These are phyloP conservation scores for Boletus eberwhitei DNA, from an alignment of 768 basidiomycete genomes.

Conservation along the genomic window DNA sequence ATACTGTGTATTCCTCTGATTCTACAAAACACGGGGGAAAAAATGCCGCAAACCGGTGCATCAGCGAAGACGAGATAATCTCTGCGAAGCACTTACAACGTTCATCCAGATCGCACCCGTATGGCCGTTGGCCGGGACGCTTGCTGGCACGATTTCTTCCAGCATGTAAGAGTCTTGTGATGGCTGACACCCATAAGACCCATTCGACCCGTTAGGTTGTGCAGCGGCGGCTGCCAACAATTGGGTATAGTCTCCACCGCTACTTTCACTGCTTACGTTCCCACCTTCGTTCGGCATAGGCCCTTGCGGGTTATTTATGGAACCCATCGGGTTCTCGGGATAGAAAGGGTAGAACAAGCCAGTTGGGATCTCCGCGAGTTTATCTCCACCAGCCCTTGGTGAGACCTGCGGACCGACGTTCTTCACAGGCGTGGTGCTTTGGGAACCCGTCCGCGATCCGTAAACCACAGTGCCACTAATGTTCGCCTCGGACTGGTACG, in stretches of 20 bases:
- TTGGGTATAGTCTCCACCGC: conserved; percentile 44
- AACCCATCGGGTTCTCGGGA: conserved; percentile 47
- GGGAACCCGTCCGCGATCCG: conserved; percentile 25
- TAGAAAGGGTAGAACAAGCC: conserved; percentile 78
- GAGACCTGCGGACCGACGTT: conserved; percentile 15
- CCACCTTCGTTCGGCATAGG: conserved; percentile 21
- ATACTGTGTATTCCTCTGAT: conserved; percentile 23
- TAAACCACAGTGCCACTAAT: conserved; percentile 22
- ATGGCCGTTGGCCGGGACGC: conserved; percentile 28
- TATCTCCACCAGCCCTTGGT: conserved; percentile 26
- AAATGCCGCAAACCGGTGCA: conserved; percentile 17
- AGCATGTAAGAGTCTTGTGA: conserved; percentile 65
- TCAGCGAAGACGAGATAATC: conserved; percentile 32
- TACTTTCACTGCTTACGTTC: conserved; percentile 13
- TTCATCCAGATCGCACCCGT: conserved; percentile 41
- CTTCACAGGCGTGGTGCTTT: conserved; percentile 32
- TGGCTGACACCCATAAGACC: conserved; percentile 51
- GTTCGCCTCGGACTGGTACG: conserved; percentile 32
- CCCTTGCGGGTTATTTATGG: conserved; percentile 16
- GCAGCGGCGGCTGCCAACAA: conserved; percentile 58
- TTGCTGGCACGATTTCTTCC: conserved; percentile 56
- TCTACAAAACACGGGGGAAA: conserved; percentile 12
- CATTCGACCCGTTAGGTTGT: conserved; percentile 49
- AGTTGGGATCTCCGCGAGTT: conserved; percentile 64
- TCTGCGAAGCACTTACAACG: conserved; percentile 38